Conservation (phyloP, 768 basidiomycete species). For the Cystofilobasidium macerans region DNA sequence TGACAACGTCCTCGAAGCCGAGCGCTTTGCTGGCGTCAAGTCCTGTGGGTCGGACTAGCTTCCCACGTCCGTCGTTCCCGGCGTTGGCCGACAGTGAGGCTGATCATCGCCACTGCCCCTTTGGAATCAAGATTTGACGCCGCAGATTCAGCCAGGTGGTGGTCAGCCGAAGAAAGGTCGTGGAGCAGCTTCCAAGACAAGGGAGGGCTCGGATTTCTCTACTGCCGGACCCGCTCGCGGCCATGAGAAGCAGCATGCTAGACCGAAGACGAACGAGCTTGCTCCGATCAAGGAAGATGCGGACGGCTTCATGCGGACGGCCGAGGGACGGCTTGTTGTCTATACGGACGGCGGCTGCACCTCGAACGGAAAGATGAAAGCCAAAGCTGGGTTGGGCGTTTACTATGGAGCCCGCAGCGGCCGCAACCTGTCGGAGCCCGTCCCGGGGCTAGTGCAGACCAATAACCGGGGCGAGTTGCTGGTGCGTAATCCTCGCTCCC, state of each 20-base stretch:
- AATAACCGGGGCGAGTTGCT: conserved; percentile 25
- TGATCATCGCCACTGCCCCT: background rate
- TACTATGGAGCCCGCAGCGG: conserved; percentile 1
- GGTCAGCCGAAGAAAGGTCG: too few species aligned
- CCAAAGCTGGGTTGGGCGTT: conserved; percentile 5
- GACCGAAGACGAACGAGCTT: background rate
- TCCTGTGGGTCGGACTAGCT: background rate
- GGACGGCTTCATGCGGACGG: background rate
- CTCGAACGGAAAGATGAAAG: background rate
- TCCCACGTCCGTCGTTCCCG: background rate
- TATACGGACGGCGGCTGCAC: conserved; percentile 10
- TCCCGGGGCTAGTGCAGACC: conserved; percentile 17
- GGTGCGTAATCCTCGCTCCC: too few species aligned
- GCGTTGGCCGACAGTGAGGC: background rate
- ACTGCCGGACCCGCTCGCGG: background rate
- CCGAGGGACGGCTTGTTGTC: conserved; percentile 4
- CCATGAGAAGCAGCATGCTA: background rate
- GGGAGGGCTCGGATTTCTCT: too few species aligned
- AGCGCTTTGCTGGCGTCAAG: conserved; percentile 5
- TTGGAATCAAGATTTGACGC: too few species aligned
- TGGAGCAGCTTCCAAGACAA: too few species aligned
- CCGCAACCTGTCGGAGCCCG: conserved; percentile 16
- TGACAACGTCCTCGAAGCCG: background rate
- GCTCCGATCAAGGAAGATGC: background rate
- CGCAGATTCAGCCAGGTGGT: too few species aligned